Conservation (phyloP, 2,329 filamentous ascomycete species). For the Pseudocercospora pini-densiflorae region DNA sequence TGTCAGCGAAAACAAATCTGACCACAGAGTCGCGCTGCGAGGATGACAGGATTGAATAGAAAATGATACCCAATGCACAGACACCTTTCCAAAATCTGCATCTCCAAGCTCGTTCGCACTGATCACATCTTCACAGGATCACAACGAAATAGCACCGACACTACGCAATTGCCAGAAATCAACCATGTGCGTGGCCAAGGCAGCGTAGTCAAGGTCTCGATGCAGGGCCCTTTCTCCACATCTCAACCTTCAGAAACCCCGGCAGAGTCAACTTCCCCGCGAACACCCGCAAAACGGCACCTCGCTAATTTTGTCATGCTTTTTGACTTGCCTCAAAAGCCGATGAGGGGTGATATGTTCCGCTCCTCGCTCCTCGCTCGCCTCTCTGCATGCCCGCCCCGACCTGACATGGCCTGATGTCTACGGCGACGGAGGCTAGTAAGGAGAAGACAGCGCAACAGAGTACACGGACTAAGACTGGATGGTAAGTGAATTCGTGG, state of each 20-base stretch:
- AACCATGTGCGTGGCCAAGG: neutral
- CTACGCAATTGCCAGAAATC: conserved; percentile 1
- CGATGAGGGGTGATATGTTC: neutral
- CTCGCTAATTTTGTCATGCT: neutral
- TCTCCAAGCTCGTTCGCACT: neutral
- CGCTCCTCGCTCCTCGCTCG: neutral
- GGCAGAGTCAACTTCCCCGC: neutral
- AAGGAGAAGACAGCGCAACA: conserved; percentile 9
- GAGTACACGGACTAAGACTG: conserved; percentile 32
- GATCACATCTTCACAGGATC: neutral
- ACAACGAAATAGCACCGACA: neutral
- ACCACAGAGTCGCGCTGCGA: neutral
- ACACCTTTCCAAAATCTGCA: neutral
- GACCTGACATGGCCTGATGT: conserved; percentile 12
- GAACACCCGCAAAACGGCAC: neutral
- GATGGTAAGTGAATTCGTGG: conserved; percentile 28
- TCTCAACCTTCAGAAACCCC: neutral
- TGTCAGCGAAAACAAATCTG: neutral
- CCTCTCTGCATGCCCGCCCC: neutral
- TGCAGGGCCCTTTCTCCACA: neutral
- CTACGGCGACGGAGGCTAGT: neutral
- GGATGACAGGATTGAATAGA: neutral
- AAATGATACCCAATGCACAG: neutral
- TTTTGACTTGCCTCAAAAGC: conserved; percentile 9
- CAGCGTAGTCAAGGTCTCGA: neutral